phyloP scores from a whole-genome alignment of 2,329 filamentous ascomycete species.

The Paraphoma sp. region DNA sequence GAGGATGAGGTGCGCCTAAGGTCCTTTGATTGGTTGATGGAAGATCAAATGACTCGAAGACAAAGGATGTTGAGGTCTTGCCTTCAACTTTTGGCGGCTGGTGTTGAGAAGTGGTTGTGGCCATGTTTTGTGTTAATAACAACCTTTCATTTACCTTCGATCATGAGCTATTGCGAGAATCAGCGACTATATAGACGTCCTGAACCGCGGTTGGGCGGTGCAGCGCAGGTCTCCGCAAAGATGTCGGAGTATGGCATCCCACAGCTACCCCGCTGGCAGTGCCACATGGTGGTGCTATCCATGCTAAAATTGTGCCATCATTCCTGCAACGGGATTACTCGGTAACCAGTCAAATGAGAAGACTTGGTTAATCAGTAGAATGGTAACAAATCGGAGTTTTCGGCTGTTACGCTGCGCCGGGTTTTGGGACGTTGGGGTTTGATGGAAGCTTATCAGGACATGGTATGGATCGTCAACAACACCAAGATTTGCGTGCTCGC shows the following conservation, averaged over 20 bases:
- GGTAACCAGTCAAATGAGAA: neutral
- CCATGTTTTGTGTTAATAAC: neutral
- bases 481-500: conserved; percentile 9
- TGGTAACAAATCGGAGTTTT: neutral
- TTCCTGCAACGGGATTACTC: neutral
- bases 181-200: neutral
- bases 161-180: neutral
- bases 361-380: neutral
- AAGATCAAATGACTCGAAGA: conserved; percentile 51
- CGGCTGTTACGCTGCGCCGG: neutral
- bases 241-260: neutral
- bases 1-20: conserved; percentile 50
- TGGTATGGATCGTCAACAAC: conserved; percentile 1
- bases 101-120: neutral
- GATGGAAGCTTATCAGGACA: neutral
- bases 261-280: conserved; percentile 4
- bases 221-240: neutral
- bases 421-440: neutral
- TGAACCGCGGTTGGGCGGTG: neutral
- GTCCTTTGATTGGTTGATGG: conserved; percentile 51
- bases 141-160: too few species aligned
- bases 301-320: conserved; percentile 16
- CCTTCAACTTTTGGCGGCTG: conserved; percentile 15
- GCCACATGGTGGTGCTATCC: conserved; percentile 9
- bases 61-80: conserved; percentile 16